Evolutionary conservation across 495 filamentous ascomycete species (phyloP).

Genomic region (Aspergillus campestris): DNA sequence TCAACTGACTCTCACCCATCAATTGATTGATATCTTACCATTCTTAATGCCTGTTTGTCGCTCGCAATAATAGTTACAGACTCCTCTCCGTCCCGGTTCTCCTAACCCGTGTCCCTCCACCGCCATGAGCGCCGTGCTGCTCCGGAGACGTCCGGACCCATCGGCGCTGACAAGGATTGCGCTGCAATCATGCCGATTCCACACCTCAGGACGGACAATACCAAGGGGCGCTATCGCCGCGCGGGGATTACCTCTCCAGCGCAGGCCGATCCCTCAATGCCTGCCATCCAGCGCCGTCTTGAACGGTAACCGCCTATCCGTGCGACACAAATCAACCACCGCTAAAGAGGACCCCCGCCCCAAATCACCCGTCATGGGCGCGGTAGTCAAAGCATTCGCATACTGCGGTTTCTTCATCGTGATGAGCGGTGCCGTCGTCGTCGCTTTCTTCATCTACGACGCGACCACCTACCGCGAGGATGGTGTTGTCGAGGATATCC

Average conservation of each 20-base stretch:
- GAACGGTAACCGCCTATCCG: constrained; percentile 7
- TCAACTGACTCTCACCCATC: constrained; percentile 12
- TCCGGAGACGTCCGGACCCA: constrained; percentile 28
- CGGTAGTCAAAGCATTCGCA: constrained; percentile 41
- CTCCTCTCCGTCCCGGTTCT: background rate
- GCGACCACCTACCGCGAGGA: constrained; percentile 77
- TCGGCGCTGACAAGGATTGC: constrained; percentile 26
- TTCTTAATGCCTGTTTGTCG: no score
- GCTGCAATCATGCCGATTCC: constrained; percentile 14
- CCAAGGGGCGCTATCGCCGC: constrained; percentile 6
- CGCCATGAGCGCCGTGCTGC: constrained; percentile 33
- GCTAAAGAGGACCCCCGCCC: constrained; percentile 2
- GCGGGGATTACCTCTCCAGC: constrained; percentile 15
- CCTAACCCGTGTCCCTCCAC: constrained; percentile 3
- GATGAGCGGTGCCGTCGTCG: constrained; percentile 44
- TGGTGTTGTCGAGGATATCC: constrained; percentile 57
- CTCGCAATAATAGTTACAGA: no score
- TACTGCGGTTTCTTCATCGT: constrained; percentile 53
- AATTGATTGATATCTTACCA: no score
- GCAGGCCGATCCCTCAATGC: constrained; percentile 19
- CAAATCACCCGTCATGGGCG: constrained; percentile 10
- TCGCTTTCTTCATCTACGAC: constrained; percentile 92
- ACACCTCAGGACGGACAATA: constrained; percentile 8
- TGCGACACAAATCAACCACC: constrained; percentile 24
- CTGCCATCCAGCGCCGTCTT: constrained; percentile 18